phyloP scores from a whole-genome alignment of 1,139 yeast species.

The Arxiozyma slooffiae region DNA sequence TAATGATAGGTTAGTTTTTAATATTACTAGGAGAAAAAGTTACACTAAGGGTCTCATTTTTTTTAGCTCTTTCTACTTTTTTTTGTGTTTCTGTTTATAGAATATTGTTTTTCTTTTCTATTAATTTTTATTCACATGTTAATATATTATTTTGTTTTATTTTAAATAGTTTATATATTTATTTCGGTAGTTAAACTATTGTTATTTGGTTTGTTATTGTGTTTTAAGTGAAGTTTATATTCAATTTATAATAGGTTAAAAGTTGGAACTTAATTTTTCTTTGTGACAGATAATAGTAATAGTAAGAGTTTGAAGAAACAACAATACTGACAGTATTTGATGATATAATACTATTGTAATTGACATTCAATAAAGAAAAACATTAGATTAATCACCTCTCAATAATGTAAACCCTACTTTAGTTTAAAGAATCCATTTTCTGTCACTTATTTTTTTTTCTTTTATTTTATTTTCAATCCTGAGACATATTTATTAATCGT shows the following conservation, averaged over 20 bases:
- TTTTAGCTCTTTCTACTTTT: background rate
- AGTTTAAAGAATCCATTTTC: background rate
- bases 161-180: no score
- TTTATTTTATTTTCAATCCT: background rate
- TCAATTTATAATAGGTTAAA: no score
- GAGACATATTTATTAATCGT: background rate
- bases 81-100: background rate
- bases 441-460: background rate
- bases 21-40: background rate
- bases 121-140: no score
- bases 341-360: no score
- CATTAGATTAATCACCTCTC: background rate
- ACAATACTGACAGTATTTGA: background rate
- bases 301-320: no score
- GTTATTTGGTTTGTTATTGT: background rate
- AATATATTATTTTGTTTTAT: no score
- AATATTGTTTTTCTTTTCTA: background rate
- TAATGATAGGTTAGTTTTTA: background rate
- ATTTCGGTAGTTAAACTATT: no score
- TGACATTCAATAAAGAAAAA: background rate
- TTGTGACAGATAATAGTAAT: no score
- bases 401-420: background rate
- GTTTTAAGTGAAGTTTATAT: no score
- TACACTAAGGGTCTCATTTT: background rate
- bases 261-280: background rate